phyloP scores from a whole-genome alignment of 345 rosid species.

The Turritis glabra region DNA sequence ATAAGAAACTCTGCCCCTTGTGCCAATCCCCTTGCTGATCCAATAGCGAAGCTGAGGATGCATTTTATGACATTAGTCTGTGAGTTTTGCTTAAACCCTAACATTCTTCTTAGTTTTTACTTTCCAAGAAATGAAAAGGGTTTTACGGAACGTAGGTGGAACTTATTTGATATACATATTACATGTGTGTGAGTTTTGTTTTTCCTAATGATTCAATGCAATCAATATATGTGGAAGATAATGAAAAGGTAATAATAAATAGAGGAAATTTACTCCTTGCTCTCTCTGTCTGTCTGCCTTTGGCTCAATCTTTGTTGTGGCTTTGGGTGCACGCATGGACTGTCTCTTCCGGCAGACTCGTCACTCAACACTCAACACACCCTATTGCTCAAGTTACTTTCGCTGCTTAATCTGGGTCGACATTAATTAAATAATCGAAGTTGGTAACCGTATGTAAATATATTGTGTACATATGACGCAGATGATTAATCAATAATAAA shows the following conservation, averaged over 20 bases:
- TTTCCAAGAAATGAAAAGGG: constrained; percentile 1
- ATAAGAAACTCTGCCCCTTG: constrained; percentile 86
- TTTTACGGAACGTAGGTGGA: constrained; percentile 1
- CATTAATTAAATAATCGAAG: background rate
- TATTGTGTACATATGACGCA: no score
- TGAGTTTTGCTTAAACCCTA: constrained; percentile 12
- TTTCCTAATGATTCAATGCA: background rate
- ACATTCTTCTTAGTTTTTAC: background rate
- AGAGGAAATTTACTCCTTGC: background rate
- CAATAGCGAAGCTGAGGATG: background rate
- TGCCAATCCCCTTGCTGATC: constrained; percentile 87
- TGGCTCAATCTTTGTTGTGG: background rate
- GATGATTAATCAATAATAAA: background rate
- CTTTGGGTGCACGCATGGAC: background rate
- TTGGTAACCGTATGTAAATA: no score
- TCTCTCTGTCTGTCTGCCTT: background rate
- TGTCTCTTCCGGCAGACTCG: background rate
- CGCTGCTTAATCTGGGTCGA: background rate
- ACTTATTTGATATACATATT: background rate
- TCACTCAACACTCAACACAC: background rate
- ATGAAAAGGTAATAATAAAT: constrained; percentile 13
- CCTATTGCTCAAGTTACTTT: background rate
- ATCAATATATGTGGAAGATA: constrained; percentile 8
- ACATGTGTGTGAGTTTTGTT: constrained; percentile 5
- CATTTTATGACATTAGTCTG: constrained; percentile 17